A percentile compares a stretch with the other conserved stretches of the same genome.
Conservation (phyloP, 1,284 basidiomycete genomes). For the Puccinia polysora region DNA sequence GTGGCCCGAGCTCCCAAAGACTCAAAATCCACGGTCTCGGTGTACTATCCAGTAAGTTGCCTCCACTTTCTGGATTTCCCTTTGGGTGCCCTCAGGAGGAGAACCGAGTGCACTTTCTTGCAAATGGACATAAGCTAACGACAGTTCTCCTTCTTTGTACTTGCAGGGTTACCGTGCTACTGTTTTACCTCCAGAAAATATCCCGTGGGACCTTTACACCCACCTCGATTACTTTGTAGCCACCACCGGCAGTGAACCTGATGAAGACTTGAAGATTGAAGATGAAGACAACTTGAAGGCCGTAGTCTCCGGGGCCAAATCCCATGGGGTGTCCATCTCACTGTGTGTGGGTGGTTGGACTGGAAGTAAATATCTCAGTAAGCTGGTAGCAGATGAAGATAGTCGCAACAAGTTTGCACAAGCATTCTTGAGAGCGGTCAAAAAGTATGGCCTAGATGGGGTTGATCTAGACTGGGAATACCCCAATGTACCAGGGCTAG, state of each 20-base stretch:
- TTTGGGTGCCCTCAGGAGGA: neutral
- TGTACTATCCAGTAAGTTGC: slow-evolving; percentile 29
- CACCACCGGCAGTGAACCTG: neutral
- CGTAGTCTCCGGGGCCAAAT: slow-evolving; percentile 17
- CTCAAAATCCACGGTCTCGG: slow-evolving; percentile 16
- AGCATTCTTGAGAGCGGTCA: neutral
- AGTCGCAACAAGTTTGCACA: slow-evolving; percentile 30
- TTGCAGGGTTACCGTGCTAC: slow-evolving; percentile 25
- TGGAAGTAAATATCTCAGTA: slow-evolving; percentile 25
- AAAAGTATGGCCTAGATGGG: slow-evolving; percentile 34
- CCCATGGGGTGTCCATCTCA: slow-evolving; percentile 34
- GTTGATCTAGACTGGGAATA: slow-evolving; percentile 42
- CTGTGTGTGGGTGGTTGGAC: slow-evolving; percentile 38
- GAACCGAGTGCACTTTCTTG: neutral
- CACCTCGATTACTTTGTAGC: slow-evolving; percentile 40
- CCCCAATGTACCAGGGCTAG: slow-evolving; percentile 27
- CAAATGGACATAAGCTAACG: neutral
- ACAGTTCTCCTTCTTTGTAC: neutral
- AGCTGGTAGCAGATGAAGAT: slow-evolving; percentile 15
- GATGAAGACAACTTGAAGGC: slow-evolving; percentile 33
- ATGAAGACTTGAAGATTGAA: slow-evolving; percentile 20
- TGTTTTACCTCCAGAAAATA: slow-evolving; percentile 26
- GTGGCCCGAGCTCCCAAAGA: slow-evolving; percentile 23
- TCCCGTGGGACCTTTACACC: slow-evolving; percentile 36
- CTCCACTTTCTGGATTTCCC: neutral